phyloP scores from a whole-genome alignment of 2,329 filamentous ascomycete genomes.

The Fusarium kyushuense region DNA sequence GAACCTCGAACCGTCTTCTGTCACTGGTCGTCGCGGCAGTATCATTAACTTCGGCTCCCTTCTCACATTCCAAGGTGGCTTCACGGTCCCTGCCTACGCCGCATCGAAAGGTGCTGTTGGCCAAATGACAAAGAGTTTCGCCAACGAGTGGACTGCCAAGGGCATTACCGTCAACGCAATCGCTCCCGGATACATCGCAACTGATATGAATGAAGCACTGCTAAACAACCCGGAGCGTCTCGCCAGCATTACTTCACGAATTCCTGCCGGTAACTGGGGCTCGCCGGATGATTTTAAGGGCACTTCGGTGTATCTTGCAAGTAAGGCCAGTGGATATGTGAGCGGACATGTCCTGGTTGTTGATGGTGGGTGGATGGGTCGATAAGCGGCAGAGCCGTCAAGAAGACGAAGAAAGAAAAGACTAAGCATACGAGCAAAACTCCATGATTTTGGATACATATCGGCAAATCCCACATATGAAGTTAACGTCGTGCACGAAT shows the following conservation, averaged over 20 bases:
- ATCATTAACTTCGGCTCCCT: conserved; percentile 90
- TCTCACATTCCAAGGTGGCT: conserved; percentile 85
- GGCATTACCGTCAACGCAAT: conserved; percentile 90
- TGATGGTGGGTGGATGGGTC: conserved; percentile 93
- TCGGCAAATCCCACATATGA: background rate
- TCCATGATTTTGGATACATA: conserved; percentile 1
- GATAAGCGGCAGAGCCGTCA: conserved; percentile 59
- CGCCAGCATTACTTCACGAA: conserved; percentile 80
- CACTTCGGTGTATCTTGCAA: conserved; percentile 80
- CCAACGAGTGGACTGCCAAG: conserved; percentile 86
- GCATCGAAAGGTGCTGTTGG: conserved; percentile 87
- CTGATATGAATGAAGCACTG: conserved; percentile 93
- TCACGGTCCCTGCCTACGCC: conserved; percentile 90
- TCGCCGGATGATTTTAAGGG: conserved; percentile 90
- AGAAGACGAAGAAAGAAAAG: background rate
- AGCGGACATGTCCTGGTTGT: conserved; percentile 85
- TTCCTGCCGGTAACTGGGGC: conserved; percentile 88
- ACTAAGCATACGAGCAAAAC: conserved; percentile 10
- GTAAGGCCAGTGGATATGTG: conserved; percentile 82
- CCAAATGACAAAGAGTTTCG: conserved; percentile 85
- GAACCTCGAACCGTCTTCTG: conserved; percentile 59
- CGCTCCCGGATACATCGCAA: conserved; percentile 89
- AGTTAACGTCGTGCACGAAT: conserved; percentile 40
- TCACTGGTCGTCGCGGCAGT: conserved; percentile 70
- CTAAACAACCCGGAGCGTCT: conserved; percentile 77